Evolutionary conservation across 257 asterid species (phyloP), one percentile per base, ranked within the genome.

Genomic region (Sherardia arvensis): DNA sequence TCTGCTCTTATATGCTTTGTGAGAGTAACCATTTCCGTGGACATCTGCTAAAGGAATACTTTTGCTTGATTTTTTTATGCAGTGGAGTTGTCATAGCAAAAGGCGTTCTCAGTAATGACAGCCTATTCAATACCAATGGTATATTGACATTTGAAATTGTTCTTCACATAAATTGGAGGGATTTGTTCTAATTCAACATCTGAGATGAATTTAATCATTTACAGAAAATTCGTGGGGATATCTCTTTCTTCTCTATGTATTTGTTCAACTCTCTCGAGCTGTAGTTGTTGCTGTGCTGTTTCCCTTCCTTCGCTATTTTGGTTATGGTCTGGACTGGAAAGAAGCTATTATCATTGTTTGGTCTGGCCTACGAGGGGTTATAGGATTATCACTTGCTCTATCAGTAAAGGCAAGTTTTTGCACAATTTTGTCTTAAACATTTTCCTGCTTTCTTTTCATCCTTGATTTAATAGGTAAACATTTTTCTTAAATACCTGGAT

Each of bases 341-440:
- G 98, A 91, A 76, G 95, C 95, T 70, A 71, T 72, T 62, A 81
- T 91, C 77, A 94, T 91, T 71, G 84, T 83, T 12, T 91, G 98
- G 98, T 81, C 96, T 74, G 98, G 98, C 68, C 78, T 91, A 69
- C 96, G 98, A 47, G 98, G 98, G 66, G 92, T 94, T 30, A 95
- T 91, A 54, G 95, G 96, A 11, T 71, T 91, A 72, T 67, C 98
- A 15, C 92, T 91, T 73, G 71, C 96, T 18, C 83, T 91, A 57
- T 88, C 98, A 15, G 82, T 88, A 48, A 88, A 88, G 90, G 98
- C 72, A 81, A 70, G 87, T 70, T 73, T n/a, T 28, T 66, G 56
- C 68, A 45, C 10, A n/a, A n/a, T n/a, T n/a, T n/a, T n/a, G n/a
- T n/a, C n/a, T n/a, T n/a, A n/a, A n/a, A n/a, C 23, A 47, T 33